These are phyloP conservation scores for Actinomortierella wolfii DNA, from an alignment of 371 early-diverging fungal genomes.

Conservation along the genomic window DNA sequence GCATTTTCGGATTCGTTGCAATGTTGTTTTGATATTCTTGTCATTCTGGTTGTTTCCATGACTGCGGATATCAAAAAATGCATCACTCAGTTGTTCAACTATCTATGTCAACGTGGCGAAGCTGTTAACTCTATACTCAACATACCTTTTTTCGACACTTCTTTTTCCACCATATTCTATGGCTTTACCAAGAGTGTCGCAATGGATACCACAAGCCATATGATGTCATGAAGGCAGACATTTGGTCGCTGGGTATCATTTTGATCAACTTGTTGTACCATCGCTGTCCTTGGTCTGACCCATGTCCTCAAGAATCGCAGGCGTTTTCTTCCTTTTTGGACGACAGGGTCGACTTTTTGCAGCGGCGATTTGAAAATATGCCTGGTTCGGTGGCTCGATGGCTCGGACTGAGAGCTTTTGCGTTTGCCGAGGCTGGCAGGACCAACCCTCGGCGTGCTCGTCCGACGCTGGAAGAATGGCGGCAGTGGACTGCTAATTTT, in stretches of 20 bases:
- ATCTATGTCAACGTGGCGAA: no score
- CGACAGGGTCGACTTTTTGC: slow-evolving; percentile 59
- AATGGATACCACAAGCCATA: slow-evolving; percentile 57
- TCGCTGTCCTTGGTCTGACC: slow-evolving; percentile 71
- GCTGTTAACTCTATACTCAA: no score
- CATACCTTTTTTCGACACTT: no score
- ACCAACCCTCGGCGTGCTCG: slow-evolving; percentile 19
- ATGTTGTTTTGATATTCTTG: no score
- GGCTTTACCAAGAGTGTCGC: slow-evolving; percentile 70
- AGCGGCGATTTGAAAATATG: slow-evolving; percentile 52
- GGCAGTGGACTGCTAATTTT: slow-evolving; percentile 44
- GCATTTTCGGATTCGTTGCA: background rate
- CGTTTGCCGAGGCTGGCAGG: slow-evolving; percentile 48
- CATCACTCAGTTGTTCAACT: no score
- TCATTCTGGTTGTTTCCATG: no score
- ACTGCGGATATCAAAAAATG: no score
- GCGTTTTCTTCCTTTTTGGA: slow-evolving; percentile 59
- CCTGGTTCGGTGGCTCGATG: slow-evolving; percentile 60
- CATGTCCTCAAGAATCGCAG: slow-evolving; percentile 55
- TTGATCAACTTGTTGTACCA: slow-evolving; percentile 66
- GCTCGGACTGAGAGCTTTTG: slow-evolving; percentile 58
- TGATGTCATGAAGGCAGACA: slow-evolving; percentile 57
- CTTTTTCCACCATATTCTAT: no score
- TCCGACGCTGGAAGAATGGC: slow-evolving; percentile 44
- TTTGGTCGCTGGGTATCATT: slow-evolving; percentile 71